Conservation (phyloP, 2,329 filamentous ascomycete species). For the Daldinia sp. region DNA sequence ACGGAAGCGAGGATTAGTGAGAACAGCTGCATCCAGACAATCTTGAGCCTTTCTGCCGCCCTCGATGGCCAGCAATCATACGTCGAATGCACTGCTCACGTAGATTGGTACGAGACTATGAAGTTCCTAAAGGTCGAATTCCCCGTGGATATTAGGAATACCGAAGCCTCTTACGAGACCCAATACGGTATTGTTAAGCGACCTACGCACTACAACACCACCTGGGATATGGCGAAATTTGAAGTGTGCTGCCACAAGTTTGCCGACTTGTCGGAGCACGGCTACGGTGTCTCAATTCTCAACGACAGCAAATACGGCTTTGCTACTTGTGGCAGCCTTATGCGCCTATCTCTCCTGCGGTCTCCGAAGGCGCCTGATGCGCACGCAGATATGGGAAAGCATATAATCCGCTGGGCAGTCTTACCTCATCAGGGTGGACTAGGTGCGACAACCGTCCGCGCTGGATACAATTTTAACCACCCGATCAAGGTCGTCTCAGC, state of each 20-base stretch:
- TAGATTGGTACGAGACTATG: constrained; percentile 98
- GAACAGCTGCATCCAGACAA: constrained; percentile 84
- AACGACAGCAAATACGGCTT: constrained; percentile 98
- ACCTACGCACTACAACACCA: constrained; percentile 97
- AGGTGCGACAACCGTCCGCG: constrained; percentile 76
- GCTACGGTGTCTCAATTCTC: constrained; percentile 89
- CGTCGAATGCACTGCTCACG: constrained; percentile 81
- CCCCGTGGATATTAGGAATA: constrained; percentile 89
- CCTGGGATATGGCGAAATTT: constrained; percentile 97
- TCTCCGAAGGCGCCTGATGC: constrained; percentile 92
- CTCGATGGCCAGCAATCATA: constrained; percentile 71
- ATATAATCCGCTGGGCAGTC: constrained; percentile 89
- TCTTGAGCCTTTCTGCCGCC: constrained; percentile 78
- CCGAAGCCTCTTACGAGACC: constrained; percentile 93
- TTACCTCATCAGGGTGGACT: constrained; percentile 82
- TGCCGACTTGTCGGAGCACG: constrained; percentile 86
- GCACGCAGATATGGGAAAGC: constrained; percentile 91
- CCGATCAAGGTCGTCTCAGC: constrained; percentile 68
- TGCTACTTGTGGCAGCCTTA: constrained; percentile 85
- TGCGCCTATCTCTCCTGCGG: constrained; percentile 87
- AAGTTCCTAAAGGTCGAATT: constrained; percentile 99
- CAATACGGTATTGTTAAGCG: constrained; percentile 89
- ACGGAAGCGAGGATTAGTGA: constrained; percentile 90
- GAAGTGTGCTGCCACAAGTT: constrained; percentile 97
- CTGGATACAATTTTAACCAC: constrained; percentile 90